Evolutionary conservation across 2,329 filamentous ascomycete species (phyloP), one percentile per base, ranked within the genome.

Genomic region (Colletotrichum camelliae): DNA sequence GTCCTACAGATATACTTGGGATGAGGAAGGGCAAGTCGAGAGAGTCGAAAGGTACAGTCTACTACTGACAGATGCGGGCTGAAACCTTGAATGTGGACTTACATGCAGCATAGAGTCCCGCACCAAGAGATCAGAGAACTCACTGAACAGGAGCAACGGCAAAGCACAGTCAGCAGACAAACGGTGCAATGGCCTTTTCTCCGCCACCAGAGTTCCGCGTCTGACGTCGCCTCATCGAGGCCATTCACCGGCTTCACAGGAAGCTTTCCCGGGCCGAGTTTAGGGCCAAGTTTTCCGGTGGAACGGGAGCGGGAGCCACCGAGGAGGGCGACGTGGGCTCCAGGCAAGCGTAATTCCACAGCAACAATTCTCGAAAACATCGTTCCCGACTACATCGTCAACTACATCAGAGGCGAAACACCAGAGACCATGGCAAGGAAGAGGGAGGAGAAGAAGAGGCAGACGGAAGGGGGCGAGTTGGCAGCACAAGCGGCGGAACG

Each of bases 371-470:
- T 78, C 33, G 77, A 78, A 33, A 86, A 87, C 70, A 84, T 90
- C 37, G 85, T 91, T 18, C 89, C 89, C 10, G 89, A 91, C 81
- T 91, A 91, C 77, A 87, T 91, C 55, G 84, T 89, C 77, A 88
- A 90, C 80, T 91, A 88, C 79, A 84, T 91, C 76, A 86, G 89
- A 55, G 89, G 89, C 61, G 89, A 91, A 81, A 91, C 89, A 3
- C 89, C 89, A 16, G 89, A 90, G 80, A 87, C 85, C 35, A 79
- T 91, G 24, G 89, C 89, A 7, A 82, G 83, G 72, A 86, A 87
- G 78, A 86, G 86, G 75, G 83, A 84, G 74, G 84, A 82, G 77
- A 80, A 78, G 37, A 77, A 80, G n/a, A 55, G 67, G 75, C 81
- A 83, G 80, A 65, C 80, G 75, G n/a, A 80, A 76, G 68, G 68